Evolutionary conservation across 164 flowering plant species (phyloP), one percentile per base, ranked within the genome.

Genomic region (Tinospora cordifolia): DNA sequence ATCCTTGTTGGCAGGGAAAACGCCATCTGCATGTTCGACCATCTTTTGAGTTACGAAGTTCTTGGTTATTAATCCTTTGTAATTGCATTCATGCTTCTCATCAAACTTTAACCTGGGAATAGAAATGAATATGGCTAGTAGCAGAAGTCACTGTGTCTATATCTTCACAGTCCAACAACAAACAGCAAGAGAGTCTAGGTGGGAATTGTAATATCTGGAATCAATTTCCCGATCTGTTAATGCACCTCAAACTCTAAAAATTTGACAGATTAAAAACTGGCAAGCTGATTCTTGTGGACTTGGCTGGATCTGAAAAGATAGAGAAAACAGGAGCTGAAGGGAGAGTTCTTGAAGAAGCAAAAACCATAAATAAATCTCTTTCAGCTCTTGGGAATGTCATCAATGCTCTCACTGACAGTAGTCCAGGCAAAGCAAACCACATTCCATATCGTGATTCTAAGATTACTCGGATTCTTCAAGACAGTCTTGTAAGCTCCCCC

Each of bases 241-340:
- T 69, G 46, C 41, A 38, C 3, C 59, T 51, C 59, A 51, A 17
- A 17, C 59, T 51, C 59, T 51, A 8, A 51, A 22, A 51, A 72
- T 63, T 69, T 22, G 49, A 62, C 81, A 89, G 94, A 78, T 66
- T 69, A 27, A 88, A 76, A 78, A 70, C 76, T 66, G 98, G 95
- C 71, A 93, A 91, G 77, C 66, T 93, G 38, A 54, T 89, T 73
- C 88, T 93, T 30, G 92, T 91, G 40, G 98, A 93, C 81, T 82
- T 93, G 80, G 98, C 97, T 22, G 98, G 98, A 21, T 90, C 95
- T 25, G 98, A 91, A 80, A 93, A 93, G 76, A 91, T 82, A 4
- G 97, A 91, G 76, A 93, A 86, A 81, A 89, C 91, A 26, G 90
- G 95, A 57, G 98, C 95, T 70, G 98, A 93, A 80, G 96, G 98